phyloP scores from a whole-genome alignment of 768 basidiomycete species.

The Panellus pusillus region DNA sequence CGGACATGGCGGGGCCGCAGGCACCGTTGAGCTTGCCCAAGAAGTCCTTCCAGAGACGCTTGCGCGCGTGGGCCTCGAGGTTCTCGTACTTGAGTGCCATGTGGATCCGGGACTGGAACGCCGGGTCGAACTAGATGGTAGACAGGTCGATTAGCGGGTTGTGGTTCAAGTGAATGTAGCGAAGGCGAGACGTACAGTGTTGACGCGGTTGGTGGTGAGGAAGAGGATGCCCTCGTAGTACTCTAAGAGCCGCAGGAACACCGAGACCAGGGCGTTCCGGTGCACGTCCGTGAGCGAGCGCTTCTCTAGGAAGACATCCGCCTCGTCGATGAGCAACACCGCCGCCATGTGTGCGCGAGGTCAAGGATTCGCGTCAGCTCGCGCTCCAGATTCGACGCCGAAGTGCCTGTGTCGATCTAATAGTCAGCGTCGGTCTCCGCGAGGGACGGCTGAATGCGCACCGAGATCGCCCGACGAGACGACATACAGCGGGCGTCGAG shows the following conservation, averaged over 20 bases:
- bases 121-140: conserved; percentile 5
- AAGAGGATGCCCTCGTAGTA: conserved; percentile 21
- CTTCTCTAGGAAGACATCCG: conserved; percentile 26
- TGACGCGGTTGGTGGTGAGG: conserved; percentile 21
- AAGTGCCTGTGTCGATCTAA: neutral
- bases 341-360: conserved; percentile 24
- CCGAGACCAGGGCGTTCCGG: conserved; percentile 24
- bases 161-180: neutral
- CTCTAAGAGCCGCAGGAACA: conserved; percentile 24
- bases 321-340: conserved; percentile 26
- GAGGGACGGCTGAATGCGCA: neutral
- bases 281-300: conserved; percentile 19
- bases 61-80: conserved; percentile 3
- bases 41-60: conserved; percentile 18
- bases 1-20: conserved; percentile 18
- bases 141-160: neutral
- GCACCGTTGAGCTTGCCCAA: conserved; percentile 8
- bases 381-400: conserved; percentile 14
- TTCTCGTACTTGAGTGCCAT: conserved; percentile 18
- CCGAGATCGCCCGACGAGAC: conserved; percentile 25
- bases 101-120: conserved; percentile 21
- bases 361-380: conserved; percentile 17
- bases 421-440: neutral
- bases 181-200: neutral
- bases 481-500: conserved; percentile 22